phyloP scores from a whole-genome alignment of 2,329 filamentous ascomycete genomes.

The Scedosporium minutisporum region DNA sequence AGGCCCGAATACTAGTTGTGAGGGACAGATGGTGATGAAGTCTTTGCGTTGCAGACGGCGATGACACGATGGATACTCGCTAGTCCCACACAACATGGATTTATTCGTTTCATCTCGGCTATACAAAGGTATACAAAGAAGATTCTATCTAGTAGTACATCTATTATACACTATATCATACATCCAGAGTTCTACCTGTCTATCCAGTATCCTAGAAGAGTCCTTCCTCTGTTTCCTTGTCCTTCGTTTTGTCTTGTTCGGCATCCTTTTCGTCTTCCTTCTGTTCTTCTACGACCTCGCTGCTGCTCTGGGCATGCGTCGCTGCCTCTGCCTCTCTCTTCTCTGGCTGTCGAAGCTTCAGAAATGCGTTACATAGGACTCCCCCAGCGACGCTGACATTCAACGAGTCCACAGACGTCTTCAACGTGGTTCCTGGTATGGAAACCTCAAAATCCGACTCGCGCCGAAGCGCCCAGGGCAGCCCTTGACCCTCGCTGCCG shows the following conservation, averaged over 20 bases:
- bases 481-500: conserved; percentile 70
- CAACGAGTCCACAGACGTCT: conserved; percentile 67
- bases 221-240: background rate
- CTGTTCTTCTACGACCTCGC: background rate
- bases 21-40: no score
- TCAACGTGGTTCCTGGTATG: conserved; percentile 48
- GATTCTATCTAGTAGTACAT: background rate
- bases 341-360: conserved; percentile 1
- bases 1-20: background rate
- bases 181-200: background rate
- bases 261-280: background rate
- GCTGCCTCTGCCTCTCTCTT: background rate
- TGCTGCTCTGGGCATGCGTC: background rate
- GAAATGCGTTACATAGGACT: conserved; percentile 61
- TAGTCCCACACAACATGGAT: no score
- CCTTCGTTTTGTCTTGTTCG: background rate
- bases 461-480: conserved; percentile 54
- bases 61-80: no score
- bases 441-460: conserved; percentile 57
- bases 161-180: background rate
- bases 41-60: no score
- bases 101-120: no score
- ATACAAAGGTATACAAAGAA: background rate
- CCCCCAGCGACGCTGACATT: conserved; percentile 88
- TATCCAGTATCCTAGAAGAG: background rate